phyloP scores from a whole-genome alignment of 73 alveolate genomes.

The Uronychia binucleata region DNA sequence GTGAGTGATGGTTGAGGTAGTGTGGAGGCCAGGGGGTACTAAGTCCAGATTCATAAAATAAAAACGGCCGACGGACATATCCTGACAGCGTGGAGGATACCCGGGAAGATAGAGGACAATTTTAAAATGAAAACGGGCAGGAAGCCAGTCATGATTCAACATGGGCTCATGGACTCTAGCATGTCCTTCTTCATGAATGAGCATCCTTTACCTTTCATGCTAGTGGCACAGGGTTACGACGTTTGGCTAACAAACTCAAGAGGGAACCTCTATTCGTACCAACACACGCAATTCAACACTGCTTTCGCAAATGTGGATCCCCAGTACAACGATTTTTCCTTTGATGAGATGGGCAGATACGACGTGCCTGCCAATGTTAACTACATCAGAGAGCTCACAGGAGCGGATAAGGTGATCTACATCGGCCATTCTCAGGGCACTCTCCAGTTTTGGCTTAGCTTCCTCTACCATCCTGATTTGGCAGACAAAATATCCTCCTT shows the following conservation, averaged over 20 bases:
- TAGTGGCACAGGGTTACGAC: constrained; percentile 73
- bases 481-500: background rate
- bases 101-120: constrained; percentile 13
- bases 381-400: constrained; percentile 13
- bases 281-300: constrained; percentile 39
- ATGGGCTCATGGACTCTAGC: constrained; percentile 79
- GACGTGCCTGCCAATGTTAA: constrained; percentile 68
- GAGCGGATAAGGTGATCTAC: background rate
- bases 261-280: constrained; percentile 69
- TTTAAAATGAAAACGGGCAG: constrained; percentile 9
- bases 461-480: background rate
- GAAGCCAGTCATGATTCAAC: constrained; percentile 69
- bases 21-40: constrained; percentile 26
- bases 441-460: background rate
- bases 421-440: constrained; percentile 25
- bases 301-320: constrained; percentile 2
- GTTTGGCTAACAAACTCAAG: constrained; percentile 79
- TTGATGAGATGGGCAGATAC: constrained; percentile 64
- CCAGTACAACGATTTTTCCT: constrained; percentile 57
- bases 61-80: constrained; percentile 52
- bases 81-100: constrained; percentile 50
- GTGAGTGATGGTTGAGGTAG: too few relatives aligned
- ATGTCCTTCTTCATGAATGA: constrained; percentile 74
- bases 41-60: constrained; percentile 26
- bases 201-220: constrained; percentile 62